A percentile compares a stretch with the other conserved stretches of the same genome.
Conservation (phyloP, 2,329 filamentous ascomycete species). For the Aspergillus fumigatiaffinis region DNA sequence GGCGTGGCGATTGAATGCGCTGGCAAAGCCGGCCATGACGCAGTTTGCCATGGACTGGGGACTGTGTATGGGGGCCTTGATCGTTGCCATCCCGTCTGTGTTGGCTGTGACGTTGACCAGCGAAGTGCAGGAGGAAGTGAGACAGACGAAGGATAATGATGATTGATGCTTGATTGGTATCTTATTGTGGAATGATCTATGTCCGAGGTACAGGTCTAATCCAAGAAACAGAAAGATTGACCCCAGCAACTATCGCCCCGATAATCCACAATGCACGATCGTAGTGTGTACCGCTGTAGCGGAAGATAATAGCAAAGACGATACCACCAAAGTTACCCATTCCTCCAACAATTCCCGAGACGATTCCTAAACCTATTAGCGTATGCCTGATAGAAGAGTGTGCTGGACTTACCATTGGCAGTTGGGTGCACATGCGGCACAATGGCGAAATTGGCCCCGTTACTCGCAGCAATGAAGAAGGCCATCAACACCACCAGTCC, state of each 20-base stretch:
- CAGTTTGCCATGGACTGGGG: conserved; percentile 48
- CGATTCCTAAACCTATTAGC: conserved; percentile 40
- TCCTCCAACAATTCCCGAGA: conserved; percentile 75
- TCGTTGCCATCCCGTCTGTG: conserved; percentile 43
- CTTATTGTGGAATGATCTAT: neutral
- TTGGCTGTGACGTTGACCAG: conserved; percentile 38
- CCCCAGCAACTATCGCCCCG: conserved; percentile 66
- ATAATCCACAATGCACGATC: conserved; percentile 75
- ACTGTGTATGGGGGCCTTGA: conserved; percentile 42
- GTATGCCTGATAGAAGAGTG: too few relatives aligned
- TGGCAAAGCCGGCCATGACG: conserved; percentile 33
- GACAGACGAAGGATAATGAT: neutral
- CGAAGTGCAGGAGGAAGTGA: conserved; percentile 4
- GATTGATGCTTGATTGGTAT: neutral
- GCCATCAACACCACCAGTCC: conserved; percentile 73
- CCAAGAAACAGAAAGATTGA: conserved; percentile 66
- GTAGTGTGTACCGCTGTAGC: conserved; percentile 68
- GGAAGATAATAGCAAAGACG: conserved; percentile 77
- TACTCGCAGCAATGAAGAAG: conserved; percentile 78
- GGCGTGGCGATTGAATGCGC: conserved; percentile 45
- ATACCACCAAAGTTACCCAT: conserved; percentile 82
- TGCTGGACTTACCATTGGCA: conserved; percentile 61
- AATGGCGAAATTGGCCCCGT: conserved; percentile 81
- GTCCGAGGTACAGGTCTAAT: conserved; percentile 48
- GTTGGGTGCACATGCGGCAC: conserved; percentile 81